Percentiles rank a stretch among this genome's conserved stretches.
phyloP scores from a whole-genome alignment of 768 basidiomycete species.

The Boletus pseudopeckii region DNA sequence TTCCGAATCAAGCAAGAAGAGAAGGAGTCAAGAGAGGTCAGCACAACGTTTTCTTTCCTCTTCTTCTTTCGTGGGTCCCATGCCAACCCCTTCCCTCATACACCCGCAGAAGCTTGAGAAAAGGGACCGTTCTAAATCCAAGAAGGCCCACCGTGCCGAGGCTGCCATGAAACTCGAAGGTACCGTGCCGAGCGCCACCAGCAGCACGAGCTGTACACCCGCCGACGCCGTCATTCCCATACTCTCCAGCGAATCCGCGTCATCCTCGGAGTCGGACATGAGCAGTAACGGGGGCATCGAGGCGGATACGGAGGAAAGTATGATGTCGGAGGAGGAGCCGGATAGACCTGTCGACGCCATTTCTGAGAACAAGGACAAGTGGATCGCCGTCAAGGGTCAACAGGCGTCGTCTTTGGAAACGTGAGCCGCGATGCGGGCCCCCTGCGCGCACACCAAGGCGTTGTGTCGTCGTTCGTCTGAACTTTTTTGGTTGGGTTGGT shows the following conservation, averaged over 20 bases:
- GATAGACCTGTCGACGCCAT: slow-evolving; percentile 37
- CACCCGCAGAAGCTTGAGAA: slow-evolving; percentile 48
- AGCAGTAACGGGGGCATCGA: slow-evolving; percentile 60
- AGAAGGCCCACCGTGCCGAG: slow-evolving; percentile 41
- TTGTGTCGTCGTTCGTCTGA: slow-evolving; percentile 10
- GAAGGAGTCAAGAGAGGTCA: slow-evolving; percentile 46
- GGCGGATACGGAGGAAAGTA: slow-evolving; percentile 72
- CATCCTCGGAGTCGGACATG: slow-evolving; percentile 58
- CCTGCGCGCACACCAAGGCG: not conserved
- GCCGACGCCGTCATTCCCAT: slow-evolving; percentile 21
- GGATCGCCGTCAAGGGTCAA: slow-evolving; percentile 70
- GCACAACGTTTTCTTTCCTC: not conserved
- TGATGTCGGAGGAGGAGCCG: slow-evolving; percentile 67
- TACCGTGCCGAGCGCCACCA: slow-evolving; percentile 3
- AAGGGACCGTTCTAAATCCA: slow-evolving; percentile 55
- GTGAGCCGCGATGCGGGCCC: not conserved
- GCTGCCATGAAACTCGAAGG: slow-evolving; percentile 29
- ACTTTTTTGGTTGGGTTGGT: slow-evolving; percentile 8
- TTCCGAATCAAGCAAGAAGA: slow-evolving; percentile 37
- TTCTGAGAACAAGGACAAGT: slow-evolving; percentile 46
- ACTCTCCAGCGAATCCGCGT: slow-evolving; percentile 33
- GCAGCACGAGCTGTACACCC: slow-evolving; percentile 6
- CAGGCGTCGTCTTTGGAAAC: slow-evolving; percentile 14
- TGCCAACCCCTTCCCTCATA: not conserved
- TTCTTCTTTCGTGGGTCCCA: not conserved